These are phyloP conservation scores for Pythium rhizo-oryzae DNA, from an alignment of 352 stramenopile species.

Conservation along the genomic window DNA sequence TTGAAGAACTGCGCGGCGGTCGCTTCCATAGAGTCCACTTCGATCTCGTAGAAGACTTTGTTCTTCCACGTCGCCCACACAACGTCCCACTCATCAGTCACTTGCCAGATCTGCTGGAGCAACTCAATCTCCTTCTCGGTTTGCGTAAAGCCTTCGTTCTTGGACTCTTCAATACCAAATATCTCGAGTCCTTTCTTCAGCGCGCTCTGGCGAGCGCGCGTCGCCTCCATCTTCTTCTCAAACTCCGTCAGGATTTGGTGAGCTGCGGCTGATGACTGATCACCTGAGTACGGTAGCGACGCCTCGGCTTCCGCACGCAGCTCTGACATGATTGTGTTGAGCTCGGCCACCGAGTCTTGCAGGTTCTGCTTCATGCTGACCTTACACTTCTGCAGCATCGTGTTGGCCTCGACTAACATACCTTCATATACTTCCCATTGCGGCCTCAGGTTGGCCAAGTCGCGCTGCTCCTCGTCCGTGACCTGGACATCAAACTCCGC, in stretches of 20 bases:
- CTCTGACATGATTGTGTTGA: constrained; percentile 87
- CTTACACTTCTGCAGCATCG: constrained; percentile 93
- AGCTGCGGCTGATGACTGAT: constrained; percentile 54
- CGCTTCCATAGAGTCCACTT: constrained; percentile 92
- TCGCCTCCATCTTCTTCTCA: constrained; percentile 88
- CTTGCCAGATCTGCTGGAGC: constrained; percentile 89
- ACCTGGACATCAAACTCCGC: constrained; percentile 90
- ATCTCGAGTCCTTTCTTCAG: constrained; percentile 93
- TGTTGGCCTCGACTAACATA: constrained; percentile 86
- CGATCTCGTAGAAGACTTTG: constrained; percentile 91
- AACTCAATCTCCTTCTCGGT: constrained; percentile 91
- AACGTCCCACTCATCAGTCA: constrained; percentile 89
- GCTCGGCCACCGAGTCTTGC: constrained; percentile 88
- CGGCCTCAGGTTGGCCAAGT: constrained; percentile 63
- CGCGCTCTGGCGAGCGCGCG: constrained; percentile 59
- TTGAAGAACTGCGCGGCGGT: constrained; percentile 91
- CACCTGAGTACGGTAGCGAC: constrained; percentile 74
- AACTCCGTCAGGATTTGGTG: constrained; percentile 83
- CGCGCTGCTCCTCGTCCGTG: constrained; percentile 83
- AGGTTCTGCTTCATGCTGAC: constrained; percentile 96
- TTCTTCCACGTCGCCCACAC: constrained; percentile 93
- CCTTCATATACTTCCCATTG: constrained; percentile 88
- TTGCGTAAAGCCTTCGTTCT: constrained; percentile 85
- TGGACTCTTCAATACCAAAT: constrained; percentile 90
- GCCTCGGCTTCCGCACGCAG: constrained; percentile 72